A percentile compares a stretch with the other conserved stretches of the same genome.
phyloP scores from a whole-genome alignment of 1,139 yeast genomes.

The Blastobotrys petasosporus region DNA sequence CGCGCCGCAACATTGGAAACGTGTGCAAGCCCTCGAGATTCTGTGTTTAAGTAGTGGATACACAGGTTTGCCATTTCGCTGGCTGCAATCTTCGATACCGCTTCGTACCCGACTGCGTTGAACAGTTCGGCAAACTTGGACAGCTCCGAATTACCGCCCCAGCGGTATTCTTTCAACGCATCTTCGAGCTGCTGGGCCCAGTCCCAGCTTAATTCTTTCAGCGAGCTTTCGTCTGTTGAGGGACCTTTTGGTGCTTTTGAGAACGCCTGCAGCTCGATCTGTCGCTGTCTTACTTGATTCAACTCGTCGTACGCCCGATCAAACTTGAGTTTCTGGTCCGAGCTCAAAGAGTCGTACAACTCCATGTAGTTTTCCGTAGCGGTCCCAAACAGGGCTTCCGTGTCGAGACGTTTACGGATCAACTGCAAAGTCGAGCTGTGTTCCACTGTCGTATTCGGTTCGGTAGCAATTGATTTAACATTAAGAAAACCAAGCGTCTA shows the following conservation, averaged over 20 bases:
- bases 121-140: slow-evolving; percentile 49
- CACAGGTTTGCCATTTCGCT: slow-evolving; percentile 12
- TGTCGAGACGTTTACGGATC: too few species aligned
- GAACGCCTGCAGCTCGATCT: slow-evolving; percentile 62
- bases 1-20: neutral
- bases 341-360: slow-evolving; percentile 19
- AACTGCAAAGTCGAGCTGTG: neutral
- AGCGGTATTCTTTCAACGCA: slow-evolving; percentile 19
- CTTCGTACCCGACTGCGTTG: slow-evolving; percentile 48
- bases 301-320: slow-evolving; percentile 58
- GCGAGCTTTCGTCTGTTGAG: slow-evolving; percentile 52
- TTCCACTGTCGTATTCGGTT: too few species aligned
- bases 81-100: slow-evolving; percentile 11
- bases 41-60: neutral
- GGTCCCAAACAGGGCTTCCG: slow-evolving; percentile 2
- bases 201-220: slow-evolving; percentile 30
- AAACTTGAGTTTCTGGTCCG: slow-evolving; percentile 44
- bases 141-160: slow-evolving; percentile 22
- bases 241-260: slow-evolving; percentile 44
- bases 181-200: slow-evolving; percentile 30
- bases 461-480: too few species aligned
- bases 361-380: slow-evolving; percentile 17
- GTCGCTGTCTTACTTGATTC: slow-evolving; percentile 64
- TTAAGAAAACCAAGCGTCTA: too few species aligned
- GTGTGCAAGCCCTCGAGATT: neutral